These are phyloP conservation scores for Beauveria asiatica DNA, from an alignment of 2,329 filamentous ascomycete species.

Conservation along the genomic window DNA sequence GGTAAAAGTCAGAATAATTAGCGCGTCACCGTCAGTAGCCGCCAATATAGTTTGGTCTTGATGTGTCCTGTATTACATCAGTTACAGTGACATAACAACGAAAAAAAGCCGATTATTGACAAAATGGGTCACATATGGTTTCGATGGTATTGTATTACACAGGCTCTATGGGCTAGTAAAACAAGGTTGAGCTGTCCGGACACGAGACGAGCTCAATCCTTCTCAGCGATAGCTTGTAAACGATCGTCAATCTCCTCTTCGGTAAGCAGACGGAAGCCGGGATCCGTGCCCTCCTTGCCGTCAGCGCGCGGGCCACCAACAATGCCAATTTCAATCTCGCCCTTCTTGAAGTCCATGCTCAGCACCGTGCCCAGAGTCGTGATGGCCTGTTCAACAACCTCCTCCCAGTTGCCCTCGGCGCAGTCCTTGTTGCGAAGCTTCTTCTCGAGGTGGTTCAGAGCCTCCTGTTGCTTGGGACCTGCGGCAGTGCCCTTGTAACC, in stretches of 20 bases:
- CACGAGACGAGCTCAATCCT: conserved; percentile 59
- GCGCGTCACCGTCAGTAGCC: neutral
- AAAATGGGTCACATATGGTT: neutral
- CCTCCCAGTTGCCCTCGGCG: conserved; percentile 89
- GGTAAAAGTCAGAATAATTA: too few species aligned
- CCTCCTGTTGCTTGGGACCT: conserved; percentile 97
- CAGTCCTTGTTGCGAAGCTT: conserved; percentile 99
- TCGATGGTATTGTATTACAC: conserved; percentile 7
- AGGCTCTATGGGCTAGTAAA: conserved; percentile 3
- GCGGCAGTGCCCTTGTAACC: conserved; percentile 98
- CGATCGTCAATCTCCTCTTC: conserved; percentile 98
- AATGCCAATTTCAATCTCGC: conserved; percentile 95
- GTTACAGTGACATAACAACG: too few species aligned
- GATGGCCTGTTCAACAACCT: conserved; percentile 95
- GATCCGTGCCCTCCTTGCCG: conserved; percentile 72
- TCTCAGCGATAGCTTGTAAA: conserved; percentile 96
- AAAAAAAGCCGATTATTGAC: too few species aligned
- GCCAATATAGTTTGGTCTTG: neutral
- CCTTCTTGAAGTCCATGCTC: conserved; percentile 99
- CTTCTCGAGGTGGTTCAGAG: conserved; percentile 97
- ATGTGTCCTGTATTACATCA: too few species aligned
- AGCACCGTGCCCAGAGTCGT: conserved; percentile 90
- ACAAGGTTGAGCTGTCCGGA: neutral
- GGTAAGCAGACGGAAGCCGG: conserved; percentile 77
- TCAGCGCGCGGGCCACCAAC: conserved; percentile 80